phyloP scores from a whole-genome alignment of 176 grass and related monocot genomes.

The Puya raimondii region DNA sequence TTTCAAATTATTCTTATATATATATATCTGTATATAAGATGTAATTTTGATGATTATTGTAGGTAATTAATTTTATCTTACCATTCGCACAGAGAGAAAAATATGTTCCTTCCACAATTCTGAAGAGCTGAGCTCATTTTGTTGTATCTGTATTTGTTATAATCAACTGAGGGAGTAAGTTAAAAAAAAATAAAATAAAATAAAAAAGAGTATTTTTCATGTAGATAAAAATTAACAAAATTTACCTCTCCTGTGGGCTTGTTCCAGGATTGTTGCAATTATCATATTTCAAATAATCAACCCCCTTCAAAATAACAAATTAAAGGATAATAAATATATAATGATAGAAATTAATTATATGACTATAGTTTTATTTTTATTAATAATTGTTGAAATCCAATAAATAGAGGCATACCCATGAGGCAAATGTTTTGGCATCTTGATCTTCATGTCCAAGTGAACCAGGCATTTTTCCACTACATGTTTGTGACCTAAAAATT shows the following conservation, averaged over 20 bases:
- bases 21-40: not conserved
- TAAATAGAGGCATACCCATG: slow-evolving; percentile 42
- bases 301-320: slow-evolving; percentile 30
- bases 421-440: slow-evolving; percentile 73
- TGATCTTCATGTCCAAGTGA: slow-evolving; percentile 84
- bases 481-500: slow-evolving; percentile 48
- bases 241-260: slow-evolving; percentile 49
- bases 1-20: not conserved
- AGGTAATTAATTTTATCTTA: slow-evolving; percentile 8
- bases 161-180: not conserved
- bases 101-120: slow-evolving; percentile 60
- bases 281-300: slow-evolving; percentile 96
- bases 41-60: not conserved
- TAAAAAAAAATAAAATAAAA: not conserved
- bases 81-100: slow-evolving; percentile 96
- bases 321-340: not conserved
- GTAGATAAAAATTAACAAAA: not conserved
- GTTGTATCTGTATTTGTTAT: slow-evolving; percentile 44
- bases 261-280: slow-evolving; percentile 68
- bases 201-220: not conserved
- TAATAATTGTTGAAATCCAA: not conserved
- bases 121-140: slow-evolving; percentile 77
- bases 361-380: not conserved
- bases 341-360: not conserved
- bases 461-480: slow-evolving; percentile 73